Percentiles rank a stretch among this genome's conserved stretches.
Conservation (phyloP, 1,284 basidiomycete genomes). For the Trichosporon sp. region DNA sequence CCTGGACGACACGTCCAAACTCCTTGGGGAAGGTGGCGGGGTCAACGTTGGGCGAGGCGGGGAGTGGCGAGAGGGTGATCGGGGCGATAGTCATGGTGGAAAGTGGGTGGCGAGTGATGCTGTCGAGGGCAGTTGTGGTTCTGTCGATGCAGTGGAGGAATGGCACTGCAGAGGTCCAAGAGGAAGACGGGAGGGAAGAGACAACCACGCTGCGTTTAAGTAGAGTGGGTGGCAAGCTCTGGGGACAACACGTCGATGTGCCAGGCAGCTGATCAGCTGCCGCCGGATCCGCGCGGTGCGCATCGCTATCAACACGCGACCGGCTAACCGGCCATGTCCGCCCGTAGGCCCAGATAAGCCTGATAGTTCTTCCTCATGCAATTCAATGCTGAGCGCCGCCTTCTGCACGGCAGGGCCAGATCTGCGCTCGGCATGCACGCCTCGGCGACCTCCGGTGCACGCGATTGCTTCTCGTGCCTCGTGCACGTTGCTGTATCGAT, state of each 20-base stretch:
- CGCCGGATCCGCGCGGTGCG: too few species aligned
- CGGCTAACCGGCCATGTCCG: not conserved
- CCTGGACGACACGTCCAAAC: slow-evolving; percentile 64
- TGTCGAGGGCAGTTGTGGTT: not conserved
- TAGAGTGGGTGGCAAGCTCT: not conserved
- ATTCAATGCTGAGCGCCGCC: not conserved
- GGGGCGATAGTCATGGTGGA: slow-evolving; percentile 8
- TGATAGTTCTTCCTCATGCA: not conserved
- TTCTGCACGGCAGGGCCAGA: not conserved
- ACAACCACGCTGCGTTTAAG: not conserved
- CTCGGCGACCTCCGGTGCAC: not conserved
- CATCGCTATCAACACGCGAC: not conserved
- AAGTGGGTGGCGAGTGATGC: not conserved
- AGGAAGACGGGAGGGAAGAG: not conserved
- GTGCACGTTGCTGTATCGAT: not conserved
- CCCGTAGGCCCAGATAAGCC: not conserved
- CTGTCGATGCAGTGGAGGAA: not conserved
- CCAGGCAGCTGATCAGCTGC: not conserved
- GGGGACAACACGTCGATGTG: not conserved
- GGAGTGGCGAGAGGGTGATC: slow-evolving; percentile 51
- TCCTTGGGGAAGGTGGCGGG: slow-evolving; percentile 55
- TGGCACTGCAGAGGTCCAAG: not conserved
- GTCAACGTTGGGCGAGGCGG: slow-evolving; percentile 60
- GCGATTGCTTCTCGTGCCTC: not conserved
- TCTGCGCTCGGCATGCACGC: not conserved